These are phyloP conservation scores for Hanseniaspora sp. DNA, from an alignment of 1,139 yeast species.

Conservation along the genomic window DNA sequence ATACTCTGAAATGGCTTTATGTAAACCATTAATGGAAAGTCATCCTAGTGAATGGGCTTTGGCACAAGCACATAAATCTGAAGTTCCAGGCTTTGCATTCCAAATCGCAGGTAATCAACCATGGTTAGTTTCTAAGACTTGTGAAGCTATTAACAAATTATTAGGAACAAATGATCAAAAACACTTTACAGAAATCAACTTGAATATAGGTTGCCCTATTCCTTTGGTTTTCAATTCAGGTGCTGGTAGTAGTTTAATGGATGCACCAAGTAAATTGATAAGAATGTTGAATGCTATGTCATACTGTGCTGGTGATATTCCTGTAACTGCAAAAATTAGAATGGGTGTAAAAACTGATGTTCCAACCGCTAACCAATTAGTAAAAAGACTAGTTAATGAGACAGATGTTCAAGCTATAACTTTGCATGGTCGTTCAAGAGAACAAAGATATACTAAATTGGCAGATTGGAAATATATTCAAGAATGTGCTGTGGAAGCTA, in stretches of 20 bases:
- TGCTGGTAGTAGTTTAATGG: constrained; percentile 89
- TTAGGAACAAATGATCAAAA: constrained; percentile 29
- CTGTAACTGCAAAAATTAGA: constrained; percentile 83
- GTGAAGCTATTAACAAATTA: constrained; percentile 59
- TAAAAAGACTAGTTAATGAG: constrained; percentile 58
- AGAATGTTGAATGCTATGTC: constrained; percentile 82
- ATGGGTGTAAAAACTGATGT: constrained; percentile 80
- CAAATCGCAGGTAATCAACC: constrained; percentile 87
- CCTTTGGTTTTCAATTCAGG: constrained; percentile 86
- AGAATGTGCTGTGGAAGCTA: constrained; percentile 58
- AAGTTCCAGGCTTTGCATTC: constrained; percentile 82
- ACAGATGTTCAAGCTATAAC: constrained; percentile 86
- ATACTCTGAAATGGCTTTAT: constrained; percentile 88
- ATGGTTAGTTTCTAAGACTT: constrained; percentile 88
- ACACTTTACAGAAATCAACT: constrained; percentile 61
- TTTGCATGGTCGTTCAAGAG: constrained; percentile 90
- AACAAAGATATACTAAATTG: constrained; percentile 79
- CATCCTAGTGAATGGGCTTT: constrained; percentile 95
- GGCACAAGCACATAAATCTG: constrained; percentile 75
- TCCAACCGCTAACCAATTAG: constrained; percentile 72
- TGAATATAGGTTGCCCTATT: constrained; percentile 96
- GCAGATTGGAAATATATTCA: constrained; percentile 90
- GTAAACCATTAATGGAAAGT: constrained; percentile 74
- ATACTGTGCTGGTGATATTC: constrained; percentile 76
- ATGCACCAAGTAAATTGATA: constrained; percentile 70